These are phyloP conservation scores for Phoenix roebelenii DNA, from an alignment of 176 grass and related monocot genomes.

Conservation along the genomic window DNA sequence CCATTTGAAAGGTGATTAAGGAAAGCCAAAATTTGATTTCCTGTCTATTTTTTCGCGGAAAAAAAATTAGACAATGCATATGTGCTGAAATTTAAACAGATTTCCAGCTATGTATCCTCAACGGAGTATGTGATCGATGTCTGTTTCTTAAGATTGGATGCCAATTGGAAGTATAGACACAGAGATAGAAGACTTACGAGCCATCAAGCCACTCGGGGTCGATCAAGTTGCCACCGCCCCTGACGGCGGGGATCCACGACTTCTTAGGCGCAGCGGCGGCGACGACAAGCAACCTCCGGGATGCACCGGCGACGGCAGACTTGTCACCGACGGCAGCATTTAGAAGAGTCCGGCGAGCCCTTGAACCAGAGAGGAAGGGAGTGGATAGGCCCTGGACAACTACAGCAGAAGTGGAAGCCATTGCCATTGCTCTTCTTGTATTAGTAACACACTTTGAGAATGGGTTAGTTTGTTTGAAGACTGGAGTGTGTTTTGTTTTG, in stretches of 20 bases:
- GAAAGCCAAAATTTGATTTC: too few relatives aligned
- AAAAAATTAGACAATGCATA: too few relatives aligned
- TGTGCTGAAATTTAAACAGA: too few relatives aligned
- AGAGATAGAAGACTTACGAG: constrained; percentile 48
- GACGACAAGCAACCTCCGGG: constrained; percentile 35
- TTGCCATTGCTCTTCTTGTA: constrained; percentile 30
- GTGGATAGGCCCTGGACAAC: constrained; percentile 56
- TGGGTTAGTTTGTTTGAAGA: too few relatives aligned
- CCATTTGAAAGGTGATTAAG: too few relatives aligned
- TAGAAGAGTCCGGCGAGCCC: constrained; percentile 31
- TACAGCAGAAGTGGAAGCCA: constrained; percentile 80
- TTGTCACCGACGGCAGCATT: constrained; percentile 26
- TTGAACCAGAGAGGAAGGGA: constrained; percentile 51
- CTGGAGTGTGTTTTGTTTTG: too few relatives aligned
- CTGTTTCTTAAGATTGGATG: too few relatives aligned
- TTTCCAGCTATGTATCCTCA: too few relatives aligned
- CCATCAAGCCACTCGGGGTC: constrained; percentile 90
- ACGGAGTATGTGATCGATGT: too few relatives aligned
- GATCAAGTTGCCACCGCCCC: constrained; percentile 65
- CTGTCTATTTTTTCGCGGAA: too few relatives aligned
- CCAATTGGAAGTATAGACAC: background rate
- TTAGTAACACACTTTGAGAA: too few relatives aligned
- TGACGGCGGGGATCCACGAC: constrained; percentile 83
- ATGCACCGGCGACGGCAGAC: constrained; percentile 7
- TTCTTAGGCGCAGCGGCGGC: constrained; percentile 53